Evolutionary conservation across 2,329 filamentous ascomycete genomes (phyloP), one percentile per base, ranked within the genome.

Genomic region (Penicillium psychrosexuale): DNA sequence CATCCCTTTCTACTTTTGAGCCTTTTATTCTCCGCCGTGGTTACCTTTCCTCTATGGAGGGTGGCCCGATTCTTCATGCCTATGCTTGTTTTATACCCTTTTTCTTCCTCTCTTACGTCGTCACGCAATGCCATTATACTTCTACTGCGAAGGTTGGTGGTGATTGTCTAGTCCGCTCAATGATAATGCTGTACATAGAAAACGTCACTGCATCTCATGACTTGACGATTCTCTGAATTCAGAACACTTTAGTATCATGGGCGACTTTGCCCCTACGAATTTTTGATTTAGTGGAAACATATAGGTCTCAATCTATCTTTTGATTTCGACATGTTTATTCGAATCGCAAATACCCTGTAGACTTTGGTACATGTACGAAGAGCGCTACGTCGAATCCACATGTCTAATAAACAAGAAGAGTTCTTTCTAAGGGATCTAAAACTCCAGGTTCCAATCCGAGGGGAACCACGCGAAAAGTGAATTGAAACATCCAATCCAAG

Each of bases 161-260:
- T 45, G 31, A 28, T 36, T 43, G 50, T 24, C 33, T 33, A 39
- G 50, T 48, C 53, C 39, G 43, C 51, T 54, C 51, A 36, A 61
- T 61, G 53, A 56, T 47, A 54, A 55, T 54, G 38, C 53, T 65
- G 61, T 63, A 65, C 58, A 63, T 65, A 63, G 55, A 60, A 55
- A 36, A 50, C 56, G 42, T 57, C 56, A 57, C 45, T 61, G 47
- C 60, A 60, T 62, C 50, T 61, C 38, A 61, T 51, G 59, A 63
- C 47, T 58, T 56, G 57, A 61, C 47, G 57, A 64, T 53, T 53
- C 57, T 24, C 34, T 36, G 34, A 55, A 24, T 47, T 45, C 30
- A n/a, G n/a, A 30, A 40, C 19, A 22, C 42, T 37, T 47, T 15
- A 33, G 51, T 30, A 53, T 24, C n/a, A 31, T 30, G n/a, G 53